Evolutionary conservation across 768 basidiomycete species (phyloP).

Genomic region (Cubamyces lactineus): DNA sequence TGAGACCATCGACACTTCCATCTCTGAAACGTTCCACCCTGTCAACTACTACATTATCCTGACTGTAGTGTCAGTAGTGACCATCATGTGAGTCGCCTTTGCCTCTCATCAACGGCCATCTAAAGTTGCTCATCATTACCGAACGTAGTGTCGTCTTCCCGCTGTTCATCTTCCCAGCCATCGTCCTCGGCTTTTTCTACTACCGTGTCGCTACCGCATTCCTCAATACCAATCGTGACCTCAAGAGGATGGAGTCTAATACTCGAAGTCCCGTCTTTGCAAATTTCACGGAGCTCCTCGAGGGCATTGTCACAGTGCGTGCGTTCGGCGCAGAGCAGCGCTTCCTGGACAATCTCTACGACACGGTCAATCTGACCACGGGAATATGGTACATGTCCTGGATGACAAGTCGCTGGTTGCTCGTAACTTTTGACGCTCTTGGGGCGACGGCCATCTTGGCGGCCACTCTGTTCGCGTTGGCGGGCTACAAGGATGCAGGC

Average conservation of each 20-base stretch:
- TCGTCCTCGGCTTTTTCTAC: constrained; percentile 74
- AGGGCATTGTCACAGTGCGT: constrained; percentile 91
- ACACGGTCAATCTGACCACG: constrained; percentile 76
- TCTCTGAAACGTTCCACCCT: constrained; percentile 68
- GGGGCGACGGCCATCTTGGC: constrained; percentile 74
- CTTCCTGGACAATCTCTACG: constrained; percentile 77
- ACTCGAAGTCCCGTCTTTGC: constrained; percentile 84
- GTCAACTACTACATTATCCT: constrained; percentile 80
- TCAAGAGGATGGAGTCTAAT: constrained; percentile 91
- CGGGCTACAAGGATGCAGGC: constrained; percentile 60
- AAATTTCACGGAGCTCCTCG: constrained; percentile 79
- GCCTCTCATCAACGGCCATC: neutral
- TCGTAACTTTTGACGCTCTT: constrained; percentile 80
- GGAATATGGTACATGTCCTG: constrained; percentile 89
- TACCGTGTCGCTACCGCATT: constrained; percentile 73
- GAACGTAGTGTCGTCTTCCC: constrained; percentile 69
- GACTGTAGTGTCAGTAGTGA: constrained; percentile 76
- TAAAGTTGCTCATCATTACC: constrained; percentile 20
- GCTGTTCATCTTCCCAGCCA: constrained; percentile 77
- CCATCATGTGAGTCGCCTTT: constrained; percentile 56
- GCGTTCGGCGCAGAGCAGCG: constrained; percentile 83
- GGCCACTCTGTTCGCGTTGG: constrained; percentile 79
- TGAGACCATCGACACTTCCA: constrained; percentile 83
- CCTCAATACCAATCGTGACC: constrained; percentile 78
- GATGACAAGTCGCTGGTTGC: constrained; percentile 89